Evolutionary conservation across 257 asterid genomes (phyloP).

Genomic region (Verbena officinalis): DNA sequence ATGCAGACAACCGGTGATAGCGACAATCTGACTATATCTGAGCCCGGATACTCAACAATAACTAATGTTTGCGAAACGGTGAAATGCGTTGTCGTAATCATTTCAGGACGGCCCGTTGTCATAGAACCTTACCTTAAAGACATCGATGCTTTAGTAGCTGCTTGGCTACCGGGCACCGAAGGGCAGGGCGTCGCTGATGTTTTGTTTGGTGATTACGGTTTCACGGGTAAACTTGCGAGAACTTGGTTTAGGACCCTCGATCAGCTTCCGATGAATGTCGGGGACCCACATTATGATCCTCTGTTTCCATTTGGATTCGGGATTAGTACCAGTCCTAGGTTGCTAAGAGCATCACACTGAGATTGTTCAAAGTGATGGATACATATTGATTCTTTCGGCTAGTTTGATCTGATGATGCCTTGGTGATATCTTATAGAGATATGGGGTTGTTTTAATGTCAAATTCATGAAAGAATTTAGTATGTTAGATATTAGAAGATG

Average conservation of each 20-base stretch:
- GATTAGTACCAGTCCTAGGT: slow-evolving; percentile 39
- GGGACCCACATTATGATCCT: slow-evolving; percentile 57
- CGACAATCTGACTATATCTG: slow-evolving; percentile 41
- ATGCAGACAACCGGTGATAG: slow-evolving; percentile 54
- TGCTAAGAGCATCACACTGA: slow-evolving; percentile 30
- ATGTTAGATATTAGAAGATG: too few relatives aligned
- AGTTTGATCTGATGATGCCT: background rate
- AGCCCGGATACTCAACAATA: slow-evolving; percentile 47
- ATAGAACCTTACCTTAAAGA: slow-evolving; percentile 50
- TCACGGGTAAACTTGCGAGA: slow-evolving; percentile 54
- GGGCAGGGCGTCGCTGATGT: slow-evolving; percentile 64
- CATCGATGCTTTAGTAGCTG: slow-evolving; percentile 60
- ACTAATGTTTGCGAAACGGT: slow-evolving; percentile 40
- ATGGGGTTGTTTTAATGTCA: background rate
- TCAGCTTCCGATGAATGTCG: slow-evolving; percentile 68
- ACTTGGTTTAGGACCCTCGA: slow-evolving; percentile 64
- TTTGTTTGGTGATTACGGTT: slow-evolving; percentile 54
- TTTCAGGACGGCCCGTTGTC: slow-evolving; percentile 61
- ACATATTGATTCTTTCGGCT: slow-evolving; percentile 7
- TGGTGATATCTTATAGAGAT: too few relatives aligned
- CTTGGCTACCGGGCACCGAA: slow-evolving; percentile 73
- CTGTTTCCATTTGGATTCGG: slow-evolving; percentile 63
- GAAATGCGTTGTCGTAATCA: slow-evolving; percentile 52
- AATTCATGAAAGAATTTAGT: too few relatives aligned
- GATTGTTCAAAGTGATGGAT: background rate